These are phyloP conservation scores for Mycena polygramma DNA, from an alignment of 768 basidiomycete species.

Conservation along the genomic window DNA sequence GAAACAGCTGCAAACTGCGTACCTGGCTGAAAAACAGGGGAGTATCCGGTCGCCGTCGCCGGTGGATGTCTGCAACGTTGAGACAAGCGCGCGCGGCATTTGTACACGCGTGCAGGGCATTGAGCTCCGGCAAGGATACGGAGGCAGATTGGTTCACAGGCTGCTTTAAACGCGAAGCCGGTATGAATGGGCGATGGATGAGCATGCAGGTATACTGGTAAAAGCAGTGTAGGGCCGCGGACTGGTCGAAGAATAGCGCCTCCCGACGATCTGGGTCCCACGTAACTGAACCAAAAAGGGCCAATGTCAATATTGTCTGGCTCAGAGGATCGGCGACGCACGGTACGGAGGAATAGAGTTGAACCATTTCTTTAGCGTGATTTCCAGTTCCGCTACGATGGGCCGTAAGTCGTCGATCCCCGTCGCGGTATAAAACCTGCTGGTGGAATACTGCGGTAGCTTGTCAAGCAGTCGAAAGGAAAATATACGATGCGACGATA, in stretches of 20 bases:
- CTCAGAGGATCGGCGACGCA: neutral
- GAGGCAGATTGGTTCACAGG: neutral
- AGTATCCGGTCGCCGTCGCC: neutral
- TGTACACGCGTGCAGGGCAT: neutral
- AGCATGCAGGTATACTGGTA: constrained; percentile 8
- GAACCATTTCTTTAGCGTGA: constrained; percentile 17
- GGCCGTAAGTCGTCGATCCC: neutral
- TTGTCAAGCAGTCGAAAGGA: neutral
- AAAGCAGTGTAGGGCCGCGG: constrained; percentile 8
- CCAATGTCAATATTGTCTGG: too few species aligned
- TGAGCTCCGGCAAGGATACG: neutral
- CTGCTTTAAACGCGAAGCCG: neutral
- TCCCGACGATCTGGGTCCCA: neutral
- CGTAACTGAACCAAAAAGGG: neutral
- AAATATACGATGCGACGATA: neutral
- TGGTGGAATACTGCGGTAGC: constrained; percentile 2
- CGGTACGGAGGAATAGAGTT: constrained; percentile 6
- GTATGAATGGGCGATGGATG: constrained; percentile 8
- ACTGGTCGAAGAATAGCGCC: constrained; percentile 20
- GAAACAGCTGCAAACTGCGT: too few species aligned
- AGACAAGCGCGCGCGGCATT: constrained; percentile 4
- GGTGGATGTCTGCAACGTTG: constrained; percentile 9
- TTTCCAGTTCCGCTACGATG: neutral
- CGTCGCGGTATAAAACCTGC: neutral
- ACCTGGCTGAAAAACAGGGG: constrained; percentile 18